Evolutionary conservation across 1,284 basidiomycete species (phyloP).

Genomic region (Abortiporus biennis): DNA sequence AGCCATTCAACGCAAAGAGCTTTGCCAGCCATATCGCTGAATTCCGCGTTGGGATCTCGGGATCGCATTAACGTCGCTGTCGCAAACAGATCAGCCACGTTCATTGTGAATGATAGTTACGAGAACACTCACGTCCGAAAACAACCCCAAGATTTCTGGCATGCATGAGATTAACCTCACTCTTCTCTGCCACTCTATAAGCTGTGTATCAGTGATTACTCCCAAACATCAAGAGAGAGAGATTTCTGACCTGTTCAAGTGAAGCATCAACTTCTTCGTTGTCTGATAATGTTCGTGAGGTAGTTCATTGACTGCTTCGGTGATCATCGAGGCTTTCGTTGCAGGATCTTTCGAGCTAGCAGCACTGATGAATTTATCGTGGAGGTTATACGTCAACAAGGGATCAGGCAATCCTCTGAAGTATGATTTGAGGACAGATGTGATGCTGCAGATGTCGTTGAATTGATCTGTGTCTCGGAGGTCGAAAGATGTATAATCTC

Average conservation of each 20-base stretch:
- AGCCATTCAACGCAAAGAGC: conserved; percentile 89
- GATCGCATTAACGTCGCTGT: conserved; percentile 93
- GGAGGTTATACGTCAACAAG: conserved; percentile 85
- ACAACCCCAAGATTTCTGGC: conserved; percentile 98
- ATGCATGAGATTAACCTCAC: conserved; percentile 87
- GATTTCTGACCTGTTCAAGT: conserved; percentile 68
- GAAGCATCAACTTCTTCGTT: conserved; percentile 76
- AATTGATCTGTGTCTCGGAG: conserved; percentile 84
- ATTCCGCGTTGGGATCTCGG: conserved; percentile 81
- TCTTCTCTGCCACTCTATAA: conserved; percentile 61
- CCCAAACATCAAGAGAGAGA: not conserved
- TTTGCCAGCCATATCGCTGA: conserved; percentile 96
- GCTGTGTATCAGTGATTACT: not conserved
- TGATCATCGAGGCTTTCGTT: conserved; percentile 56
- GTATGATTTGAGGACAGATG: conserved; percentile 95
- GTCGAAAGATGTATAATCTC: conserved; percentile 85
- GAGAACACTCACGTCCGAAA: conserved; percentile 84
- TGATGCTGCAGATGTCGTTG: conserved; percentile 96
- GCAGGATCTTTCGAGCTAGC: conserved; percentile 63
- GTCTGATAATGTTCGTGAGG: conserved; percentile 89
- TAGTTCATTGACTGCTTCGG: conserved; percentile 71
- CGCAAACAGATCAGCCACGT: not conserved
- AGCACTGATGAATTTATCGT: conserved; percentile 84
- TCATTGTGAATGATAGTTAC: conserved; percentile 1
- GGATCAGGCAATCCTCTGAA: conserved; percentile 90